Evolutionary conservation across 2,329 filamentous ascomycete species (phyloP).

Genomic region (Exserohilum turcica): DNA sequence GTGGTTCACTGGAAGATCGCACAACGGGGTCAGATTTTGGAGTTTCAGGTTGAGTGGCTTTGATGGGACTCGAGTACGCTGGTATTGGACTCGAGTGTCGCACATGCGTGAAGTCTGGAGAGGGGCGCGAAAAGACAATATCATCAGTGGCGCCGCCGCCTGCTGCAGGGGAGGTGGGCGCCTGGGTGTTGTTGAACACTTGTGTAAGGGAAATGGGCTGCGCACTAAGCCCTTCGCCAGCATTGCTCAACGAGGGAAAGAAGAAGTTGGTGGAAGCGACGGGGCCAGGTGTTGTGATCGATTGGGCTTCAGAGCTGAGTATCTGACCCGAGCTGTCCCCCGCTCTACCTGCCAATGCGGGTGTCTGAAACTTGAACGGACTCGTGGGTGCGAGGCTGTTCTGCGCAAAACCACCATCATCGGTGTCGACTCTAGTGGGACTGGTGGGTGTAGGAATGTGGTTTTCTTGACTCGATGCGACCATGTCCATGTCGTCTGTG

Average conservation of each 20-base stretch:
- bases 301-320: constrained; percentile 47
- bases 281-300: constrained; percentile 50
- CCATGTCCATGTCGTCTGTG: constrained; percentile 26
- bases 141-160: constrained; percentile 50
- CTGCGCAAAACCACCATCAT: constrained; percentile 28
- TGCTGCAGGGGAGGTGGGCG: constrained; percentile 50
- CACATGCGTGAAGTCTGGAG: constrained; percentile 48
- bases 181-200: constrained; percentile 54
- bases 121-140: constrained; percentile 52
- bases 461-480: constrained; percentile 35
- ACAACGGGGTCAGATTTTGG: constrained; percentile 29
- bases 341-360: constrained; percentile 49
- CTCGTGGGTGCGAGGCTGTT: constrained; percentile 33
- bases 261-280: constrained; percentile 39
- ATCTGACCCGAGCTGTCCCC: constrained; percentile 47
- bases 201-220: constrained; percentile 52
- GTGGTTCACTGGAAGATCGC: constrained; percentile 48
- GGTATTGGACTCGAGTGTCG: constrained; percentile 47
- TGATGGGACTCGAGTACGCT: constrained; percentile 48
- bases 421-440: constrained; percentile 35
- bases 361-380: constrained; percentile 50
- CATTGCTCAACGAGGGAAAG: constrained; percentile 41
- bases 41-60: constrained; percentile 24
- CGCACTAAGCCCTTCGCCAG: constrained; percentile 25
- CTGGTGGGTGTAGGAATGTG: constrained; percentile 35